phyloP scores from a whole-genome alignment of 306 rosid species.

The Quercus wislizeni region DNA sequence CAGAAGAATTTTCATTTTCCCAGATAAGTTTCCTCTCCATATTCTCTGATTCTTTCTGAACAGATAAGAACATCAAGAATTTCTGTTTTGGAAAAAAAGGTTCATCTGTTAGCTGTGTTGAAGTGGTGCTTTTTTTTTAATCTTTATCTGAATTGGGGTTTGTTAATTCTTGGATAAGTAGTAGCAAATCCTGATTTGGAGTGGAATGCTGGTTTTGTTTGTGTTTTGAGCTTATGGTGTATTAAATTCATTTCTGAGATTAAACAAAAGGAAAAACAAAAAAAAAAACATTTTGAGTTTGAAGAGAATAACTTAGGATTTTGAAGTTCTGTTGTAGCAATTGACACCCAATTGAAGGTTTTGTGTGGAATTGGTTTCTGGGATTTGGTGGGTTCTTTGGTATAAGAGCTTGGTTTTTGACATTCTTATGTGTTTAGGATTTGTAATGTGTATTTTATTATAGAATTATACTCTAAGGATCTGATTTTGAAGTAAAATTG shows the following conservation, averaged over 20 bases:
- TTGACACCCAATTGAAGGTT: not conserved
- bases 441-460: not conserved
- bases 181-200: constrained; percentile 41
- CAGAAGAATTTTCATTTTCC: constrained; percentile 15
- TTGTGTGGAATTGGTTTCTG: constrained; percentile 3
- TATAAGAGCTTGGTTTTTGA: constrained; percentile 14
- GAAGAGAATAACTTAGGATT: constrained; percentile 15
- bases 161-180: constrained; percentile 20
- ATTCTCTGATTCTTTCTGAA: not conserved
- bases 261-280: not conserved
- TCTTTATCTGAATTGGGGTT: constrained; percentile 47
- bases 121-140: constrained; percentile 11
- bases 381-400: constrained; percentile 4
- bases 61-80: not conserved
- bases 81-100: constrained; percentile 7
- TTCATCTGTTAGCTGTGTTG: constrained; percentile 10
- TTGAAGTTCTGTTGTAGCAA: constrained; percentile 19
- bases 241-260: constrained; percentile 1
- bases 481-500: not conserved
- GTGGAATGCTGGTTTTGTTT: constrained; percentile 23
- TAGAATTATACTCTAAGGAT: not conserved
- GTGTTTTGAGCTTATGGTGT: constrained; percentile 6
- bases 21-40: constrained; percentile 47
- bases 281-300: constrained; percentile 20
- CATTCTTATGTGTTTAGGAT: constrained; percentile 2